A percentile compares a stretch with the other conserved stretches of the same genome.
phyloP scores from a whole-genome alignment of 1,139 yeast species.

The Lodderomyces theae region DNA sequence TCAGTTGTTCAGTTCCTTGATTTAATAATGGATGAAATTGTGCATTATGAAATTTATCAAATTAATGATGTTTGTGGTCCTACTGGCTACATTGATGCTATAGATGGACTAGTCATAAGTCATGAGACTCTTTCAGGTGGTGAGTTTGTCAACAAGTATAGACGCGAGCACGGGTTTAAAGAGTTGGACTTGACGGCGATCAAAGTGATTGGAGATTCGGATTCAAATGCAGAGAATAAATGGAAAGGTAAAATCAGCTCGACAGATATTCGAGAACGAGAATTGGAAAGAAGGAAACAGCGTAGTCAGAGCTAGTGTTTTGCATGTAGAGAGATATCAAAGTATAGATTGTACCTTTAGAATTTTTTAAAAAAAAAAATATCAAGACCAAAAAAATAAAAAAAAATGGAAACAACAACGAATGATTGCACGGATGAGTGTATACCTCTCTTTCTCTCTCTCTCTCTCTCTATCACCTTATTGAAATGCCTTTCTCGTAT shows the following conservation, averaged over 20 bases:
- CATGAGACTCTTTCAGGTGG: slow-evolving; percentile 81
- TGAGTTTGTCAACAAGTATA: slow-evolving; percentile 58
- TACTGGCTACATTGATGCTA: slow-evolving; percentile 71
- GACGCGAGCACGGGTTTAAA: slow-evolving; percentile 56
- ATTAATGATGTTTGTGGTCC: slow-evolving; percentile 93
- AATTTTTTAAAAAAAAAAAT: too few species aligned
- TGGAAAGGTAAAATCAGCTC: slow-evolving; percentile 83
- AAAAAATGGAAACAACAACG: slow-evolving; percentile 5
- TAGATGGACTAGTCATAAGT: slow-evolving; percentile 79
- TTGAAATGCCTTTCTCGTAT: slow-evolving; percentile 62
- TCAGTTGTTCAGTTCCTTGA: slow-evolving; percentile 49
- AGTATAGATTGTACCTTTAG: slow-evolving; percentile 1
- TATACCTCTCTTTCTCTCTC: too few species aligned
- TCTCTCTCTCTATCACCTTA: slow-evolving; percentile 23
- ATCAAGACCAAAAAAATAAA: neutral
- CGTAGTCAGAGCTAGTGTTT: neutral
- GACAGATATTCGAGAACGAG: slow-evolving; percentile 48
- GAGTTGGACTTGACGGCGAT: slow-evolving; percentile 57
- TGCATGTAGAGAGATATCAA: slow-evolving; percentile 6
- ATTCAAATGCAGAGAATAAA: slow-evolving; percentile 39
- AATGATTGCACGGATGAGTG: neutral
- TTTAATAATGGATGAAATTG: slow-evolving; percentile 37
- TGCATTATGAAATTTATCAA: slow-evolving; percentile 44
- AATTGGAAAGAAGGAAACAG: slow-evolving; percentile 9
- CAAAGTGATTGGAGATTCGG: slow-evolving; percentile 64